phyloP scores from a whole-genome alignment of 345 rosid genomes.

The Aquilaria yunnanensis region DNA sequence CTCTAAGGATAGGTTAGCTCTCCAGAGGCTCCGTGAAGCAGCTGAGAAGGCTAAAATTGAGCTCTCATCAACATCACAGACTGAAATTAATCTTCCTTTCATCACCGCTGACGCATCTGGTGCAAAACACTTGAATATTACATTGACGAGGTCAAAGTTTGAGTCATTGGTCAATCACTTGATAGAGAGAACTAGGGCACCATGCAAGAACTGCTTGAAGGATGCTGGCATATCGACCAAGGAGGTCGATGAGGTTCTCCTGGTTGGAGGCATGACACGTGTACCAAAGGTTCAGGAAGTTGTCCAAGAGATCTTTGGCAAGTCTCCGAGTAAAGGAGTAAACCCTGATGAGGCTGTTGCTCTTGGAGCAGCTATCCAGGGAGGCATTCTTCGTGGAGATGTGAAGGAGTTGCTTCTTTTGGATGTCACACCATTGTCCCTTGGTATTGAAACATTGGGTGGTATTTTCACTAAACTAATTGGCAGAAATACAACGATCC shows the following conservation, averaged over 20 bases:
- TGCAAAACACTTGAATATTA: conserved; percentile 80
- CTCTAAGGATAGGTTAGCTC: conserved; percentile 68
- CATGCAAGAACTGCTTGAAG: conserved; percentile 76
- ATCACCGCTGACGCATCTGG: conserved; percentile 85
- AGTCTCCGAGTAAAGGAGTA: conserved; percentile 80
- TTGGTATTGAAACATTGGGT: conserved; percentile 88
- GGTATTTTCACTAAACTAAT: conserved; percentile 73
- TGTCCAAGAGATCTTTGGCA: conserved; percentile 74
- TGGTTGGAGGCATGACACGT: conserved; percentile 96
- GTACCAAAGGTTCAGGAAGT: conserved; percentile 89
- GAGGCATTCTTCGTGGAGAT: conserved; percentile 91
- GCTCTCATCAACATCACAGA: conserved; percentile 79
- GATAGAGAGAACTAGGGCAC: conserved; percentile 68
- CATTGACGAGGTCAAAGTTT: conserved; percentile 69
- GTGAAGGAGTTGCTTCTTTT: conserved; percentile 82
- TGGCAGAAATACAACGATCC: conserved; percentile 76
- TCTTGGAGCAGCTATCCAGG: conserved; percentile 88
- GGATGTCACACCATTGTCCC: conserved; percentile 88
- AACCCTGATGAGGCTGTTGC: conserved; percentile 94
- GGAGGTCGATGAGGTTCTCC: conserved; percentile 77
- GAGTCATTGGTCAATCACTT: conserved; percentile 56
- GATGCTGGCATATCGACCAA: conserved; percentile 70
- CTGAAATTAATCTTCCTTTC: conserved; percentile 80
- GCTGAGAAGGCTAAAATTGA: conserved; percentile 92
- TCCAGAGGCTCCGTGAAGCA: conserved; percentile 90